A percentile compares a stretch with the other conserved stretches of the same genome.
Evolutionary conservation across 2,329 filamentous ascomycete species (phyloP).

Genomic region (Neonectria coccinea): DNA sequence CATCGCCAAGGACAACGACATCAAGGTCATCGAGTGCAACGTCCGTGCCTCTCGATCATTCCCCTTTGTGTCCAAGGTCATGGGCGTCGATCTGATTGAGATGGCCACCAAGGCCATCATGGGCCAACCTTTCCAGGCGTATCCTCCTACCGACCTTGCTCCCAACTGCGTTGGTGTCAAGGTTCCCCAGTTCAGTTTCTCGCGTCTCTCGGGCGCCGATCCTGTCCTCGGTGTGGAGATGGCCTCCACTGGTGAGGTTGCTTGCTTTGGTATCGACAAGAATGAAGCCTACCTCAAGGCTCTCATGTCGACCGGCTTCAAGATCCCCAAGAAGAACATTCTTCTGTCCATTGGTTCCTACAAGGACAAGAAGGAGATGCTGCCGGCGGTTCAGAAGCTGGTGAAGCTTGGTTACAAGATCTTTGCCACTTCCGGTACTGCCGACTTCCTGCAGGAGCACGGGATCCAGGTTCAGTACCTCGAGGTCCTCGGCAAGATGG

Average conservation of each 20-base stretch:
- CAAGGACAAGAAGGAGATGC: conserved; percentile 98
- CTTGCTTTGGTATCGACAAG: conserved; percentile 94
- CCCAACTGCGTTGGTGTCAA: conserved; percentile 94
- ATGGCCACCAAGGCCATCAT: conserved; percentile 99
- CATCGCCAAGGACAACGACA: conserved; percentile 99
- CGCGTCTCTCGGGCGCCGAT: conserved; percentile 93
- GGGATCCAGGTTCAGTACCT: conserved; percentile 93
- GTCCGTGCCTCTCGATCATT: conserved; percentile 96
- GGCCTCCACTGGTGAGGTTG: conserved; percentile 98
- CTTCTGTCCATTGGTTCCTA: conserved; percentile 95
- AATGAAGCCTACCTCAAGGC: conserved; percentile 99
- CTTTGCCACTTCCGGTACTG: conserved; percentile 95
- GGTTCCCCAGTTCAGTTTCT: conserved; percentile 99
- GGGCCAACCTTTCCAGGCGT: conserved; percentile 82
- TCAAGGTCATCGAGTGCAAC: conserved; percentile 99
- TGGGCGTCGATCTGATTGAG: conserved; percentile 97
- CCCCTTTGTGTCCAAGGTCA: conserved; percentile 98
- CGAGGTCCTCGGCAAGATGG: conserved; percentile 83
- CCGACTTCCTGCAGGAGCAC: conserved; percentile 95
- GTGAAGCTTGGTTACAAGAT: conserved; percentile 94
- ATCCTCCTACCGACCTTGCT: conserved; percentile 81
- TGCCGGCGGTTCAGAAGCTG: conserved; percentile 90
- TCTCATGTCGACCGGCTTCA: conserved; percentile 94
- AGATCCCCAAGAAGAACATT: conserved; percentile 94
- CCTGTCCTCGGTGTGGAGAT: conserved; percentile 98